These are phyloP conservation scores for Aspergillus sergii DNA, from an alignment of 2,329 filamentous ascomycete species.

Conservation along the genomic window DNA sequence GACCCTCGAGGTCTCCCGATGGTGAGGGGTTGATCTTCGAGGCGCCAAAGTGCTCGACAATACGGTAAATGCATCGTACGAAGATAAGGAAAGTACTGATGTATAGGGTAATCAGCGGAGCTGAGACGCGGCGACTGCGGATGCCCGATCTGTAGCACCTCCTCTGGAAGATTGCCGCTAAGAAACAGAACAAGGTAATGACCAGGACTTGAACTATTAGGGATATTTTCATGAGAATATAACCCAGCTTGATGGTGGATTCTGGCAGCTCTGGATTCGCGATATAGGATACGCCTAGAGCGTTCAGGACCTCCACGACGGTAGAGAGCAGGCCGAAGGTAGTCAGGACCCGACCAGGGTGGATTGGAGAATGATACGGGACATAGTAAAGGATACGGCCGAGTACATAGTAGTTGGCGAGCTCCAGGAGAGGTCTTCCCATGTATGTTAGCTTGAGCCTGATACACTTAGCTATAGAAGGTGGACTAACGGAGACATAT, in stretches of 20 bases:
- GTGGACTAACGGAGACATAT: constrained; percentile 38
- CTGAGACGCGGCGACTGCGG: constrained; percentile 32
- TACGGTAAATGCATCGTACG: constrained; percentile 56
- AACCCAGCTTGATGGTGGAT: constrained; percentile 52
- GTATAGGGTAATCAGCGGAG: constrained; percentile 54
- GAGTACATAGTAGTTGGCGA: constrained; percentile 65
- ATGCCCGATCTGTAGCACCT: constrained; percentile 15
- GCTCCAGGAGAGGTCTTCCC: constrained; percentile 60
- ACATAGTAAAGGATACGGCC: constrained; percentile 63
- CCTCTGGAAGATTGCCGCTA: constrained; percentile 20
- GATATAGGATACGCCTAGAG: constrained; percentile 40
- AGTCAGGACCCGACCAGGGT: constrained; percentile 49
- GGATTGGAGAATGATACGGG: constrained; percentile 59
- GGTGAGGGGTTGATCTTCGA: constrained; percentile 43
- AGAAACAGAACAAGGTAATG: constrained; percentile 20
- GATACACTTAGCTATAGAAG: background rate
- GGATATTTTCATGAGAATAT: constrained; percentile 52
- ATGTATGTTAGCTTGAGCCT: background rate
- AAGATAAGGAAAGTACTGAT: constrained; percentile 53
- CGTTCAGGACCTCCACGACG: constrained; percentile 46
- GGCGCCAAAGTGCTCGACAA: constrained; percentile 59
- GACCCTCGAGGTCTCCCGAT: constrained; percentile 23
- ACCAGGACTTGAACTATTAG: constrained; percentile 34
- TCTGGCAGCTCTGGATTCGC: constrained; percentile 51
- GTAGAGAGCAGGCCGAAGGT: constrained; percentile 52